Evolutionary conservation across 1,284 basidiomycete genomes (phyloP).

Genomic region (Boletus semigastroideus): DNA sequence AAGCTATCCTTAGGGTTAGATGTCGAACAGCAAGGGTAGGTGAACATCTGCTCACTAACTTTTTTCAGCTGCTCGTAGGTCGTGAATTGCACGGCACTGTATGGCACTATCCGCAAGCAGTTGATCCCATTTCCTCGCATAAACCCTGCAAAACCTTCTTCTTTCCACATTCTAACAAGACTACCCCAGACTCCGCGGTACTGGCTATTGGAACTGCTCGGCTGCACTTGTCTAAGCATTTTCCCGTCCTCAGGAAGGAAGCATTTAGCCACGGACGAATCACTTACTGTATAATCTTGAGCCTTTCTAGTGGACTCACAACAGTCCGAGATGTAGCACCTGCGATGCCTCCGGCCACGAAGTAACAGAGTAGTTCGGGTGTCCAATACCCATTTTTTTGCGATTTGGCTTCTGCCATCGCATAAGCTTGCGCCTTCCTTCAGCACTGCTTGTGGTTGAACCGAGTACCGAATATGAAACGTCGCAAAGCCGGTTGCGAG

Average conservation of each 20-base stretch:
- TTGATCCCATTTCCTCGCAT: constrained; percentile 95
- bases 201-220: constrained; percentile 55
- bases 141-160: constrained; percentile 89
- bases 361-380: constrained; percentile 38
- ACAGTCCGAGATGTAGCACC: constrained; percentile 88
- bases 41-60: constrained; percentile 37
- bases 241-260: constrained; percentile 7
- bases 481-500: neutral
- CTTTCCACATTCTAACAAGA: constrained; percentile 84
- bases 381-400: constrained; percentile 34
- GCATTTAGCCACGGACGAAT: neutral
- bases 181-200: constrained; percentile 85
- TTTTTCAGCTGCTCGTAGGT: constrained; percentile 89
- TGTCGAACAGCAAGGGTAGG: constrained; percentile 1
- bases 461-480: constrained; percentile 1
- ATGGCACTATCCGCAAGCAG: constrained; percentile 85
- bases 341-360: constrained; percentile 77
- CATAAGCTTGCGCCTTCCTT: constrained; percentile 6
- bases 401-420: constrained; percentile 23
- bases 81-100: constrained; percentile 83
- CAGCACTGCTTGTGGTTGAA: constrained; percentile 7
- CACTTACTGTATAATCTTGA: constrained; percentile 93
- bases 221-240: constrained; percentile 73
- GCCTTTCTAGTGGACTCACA: constrained; percentile 85
- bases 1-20: constrained; percentile 45